Conservation (phyloP, 306 rosid species). For the Luffa aegyptiaca region DNA sequence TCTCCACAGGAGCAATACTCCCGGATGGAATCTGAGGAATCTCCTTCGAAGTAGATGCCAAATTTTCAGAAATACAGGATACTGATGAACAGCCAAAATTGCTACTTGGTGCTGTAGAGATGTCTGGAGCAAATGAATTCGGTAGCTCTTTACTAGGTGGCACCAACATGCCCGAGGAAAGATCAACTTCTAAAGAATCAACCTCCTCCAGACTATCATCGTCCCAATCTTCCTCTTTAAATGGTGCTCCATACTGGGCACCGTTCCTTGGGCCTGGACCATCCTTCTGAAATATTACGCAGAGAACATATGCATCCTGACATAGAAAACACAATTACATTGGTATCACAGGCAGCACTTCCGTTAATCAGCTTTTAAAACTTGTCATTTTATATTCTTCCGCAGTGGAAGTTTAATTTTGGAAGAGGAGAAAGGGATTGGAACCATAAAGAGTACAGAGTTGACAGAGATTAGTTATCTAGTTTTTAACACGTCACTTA, state of each 20-base stretch:
- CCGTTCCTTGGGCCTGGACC: slow-evolving; percentile 67
- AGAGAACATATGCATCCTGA: slow-evolving; percentile 60
- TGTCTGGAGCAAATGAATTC: slow-evolving; percentile 16
- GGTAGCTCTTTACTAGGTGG: slow-evolving; percentile 1
- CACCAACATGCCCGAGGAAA: slow-evolving; percentile 7
- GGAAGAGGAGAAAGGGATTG: background rate
- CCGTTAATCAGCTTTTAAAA: background rate
- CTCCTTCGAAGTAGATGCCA: slow-evolving; percentile 10
- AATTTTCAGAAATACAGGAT: slow-evolving; percentile 26
- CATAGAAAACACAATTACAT: background rate
- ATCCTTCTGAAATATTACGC: slow-evolving; percentile 45
- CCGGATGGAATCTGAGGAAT: background rate
- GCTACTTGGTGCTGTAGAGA: slow-evolving; percentile 11
- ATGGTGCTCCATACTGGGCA: slow-evolving; percentile 55
- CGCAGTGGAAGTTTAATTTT: background rate
- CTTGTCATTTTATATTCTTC: background rate
- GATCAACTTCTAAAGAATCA: slow-evolving; percentile 14
- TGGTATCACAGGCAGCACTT: background rate
- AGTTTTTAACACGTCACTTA: background rate
- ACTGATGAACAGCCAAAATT: slow-evolving; percentile 15
- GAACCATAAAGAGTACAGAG: background rate
- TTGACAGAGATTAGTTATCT: background rate
- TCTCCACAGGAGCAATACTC: slow-evolving; percentile 11
- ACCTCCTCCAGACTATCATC: slow-evolving; percentile 32
- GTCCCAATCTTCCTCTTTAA: slow-evolving; percentile 56